Conservation (phyloP, 2,329 filamentous ascomycete genomes). For the Epichloe brachyelytri region DNA sequence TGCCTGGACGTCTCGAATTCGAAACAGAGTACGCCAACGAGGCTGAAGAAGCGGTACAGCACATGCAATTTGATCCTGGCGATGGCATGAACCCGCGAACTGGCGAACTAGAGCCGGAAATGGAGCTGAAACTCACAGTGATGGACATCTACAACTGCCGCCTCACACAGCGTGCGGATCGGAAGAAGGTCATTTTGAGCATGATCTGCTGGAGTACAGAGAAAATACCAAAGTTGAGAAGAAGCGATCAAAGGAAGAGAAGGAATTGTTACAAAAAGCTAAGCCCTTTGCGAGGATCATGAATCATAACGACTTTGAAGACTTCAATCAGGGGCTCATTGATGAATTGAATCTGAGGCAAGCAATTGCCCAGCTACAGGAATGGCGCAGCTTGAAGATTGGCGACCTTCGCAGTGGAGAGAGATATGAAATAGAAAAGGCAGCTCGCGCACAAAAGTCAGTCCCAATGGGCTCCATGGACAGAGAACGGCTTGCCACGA, state of each 20-base stretch:
- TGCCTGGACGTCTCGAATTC: slow-evolving; percentile 94
- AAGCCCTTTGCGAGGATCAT: slow-evolving; percentile 97
- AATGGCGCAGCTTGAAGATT: slow-evolving; percentile 80
- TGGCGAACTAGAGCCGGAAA: slow-evolving; percentile 82
- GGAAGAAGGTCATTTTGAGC: slow-evolving; percentile 94
- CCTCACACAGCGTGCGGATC: slow-evolving; percentile 77
- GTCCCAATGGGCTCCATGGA: slow-evolving; percentile 73
- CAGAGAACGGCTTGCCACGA: slow-evolving; percentile 59
- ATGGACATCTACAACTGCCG: slow-evolving; percentile 97
- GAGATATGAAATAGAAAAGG: slow-evolving; percentile 86
- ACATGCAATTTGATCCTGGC: slow-evolving; percentile 96
- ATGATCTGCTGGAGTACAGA: slow-evolving; percentile 82
- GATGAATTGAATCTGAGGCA: slow-evolving; percentile 86
- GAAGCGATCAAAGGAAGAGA: slow-evolving; percentile 90
- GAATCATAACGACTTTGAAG: slow-evolving; percentile 83
- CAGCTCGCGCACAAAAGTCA: slow-evolving; percentile 54
- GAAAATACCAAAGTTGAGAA: slow-evolving; percentile 86
- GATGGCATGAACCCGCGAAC: slow-evolving; percentile 80
- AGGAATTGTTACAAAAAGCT: slow-evolving; percentile 78
- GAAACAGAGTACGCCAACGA: slow-evolving; percentile 97
- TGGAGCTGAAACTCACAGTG: slow-evolving; percentile 92
- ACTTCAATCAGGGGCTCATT: slow-evolving; percentile 70
- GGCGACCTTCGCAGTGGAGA: slow-evolving; percentile 76
- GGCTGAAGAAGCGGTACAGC: slow-evolving; percentile 92
- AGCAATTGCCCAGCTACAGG: slow-evolving; percentile 81